Percentiles rank a stretch among this genome's conserved stretches.
These are phyloP conservation scores for Phyllosticta paracitricarpa DNA, from an alignment of 2,329 filamentous ascomycete species.

Conservation along the genomic window DNA sequence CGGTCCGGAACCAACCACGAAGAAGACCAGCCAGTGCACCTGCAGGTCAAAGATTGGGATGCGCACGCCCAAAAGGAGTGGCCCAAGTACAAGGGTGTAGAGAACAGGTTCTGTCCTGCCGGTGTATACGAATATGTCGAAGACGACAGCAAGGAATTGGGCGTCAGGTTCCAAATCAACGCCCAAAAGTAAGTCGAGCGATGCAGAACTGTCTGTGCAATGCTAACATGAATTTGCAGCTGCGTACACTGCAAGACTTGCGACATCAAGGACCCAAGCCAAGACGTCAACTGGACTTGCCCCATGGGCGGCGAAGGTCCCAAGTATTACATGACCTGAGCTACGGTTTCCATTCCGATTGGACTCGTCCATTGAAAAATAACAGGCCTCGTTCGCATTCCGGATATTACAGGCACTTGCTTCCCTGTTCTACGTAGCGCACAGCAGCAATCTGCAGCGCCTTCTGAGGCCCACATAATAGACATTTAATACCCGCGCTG, in stretches of 20 bases:
- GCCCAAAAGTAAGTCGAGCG: conserved; percentile 71
- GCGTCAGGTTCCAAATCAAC: conserved; percentile 96
- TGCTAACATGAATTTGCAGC: conserved; percentile 38
- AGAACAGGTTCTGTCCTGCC: conserved; percentile 94
- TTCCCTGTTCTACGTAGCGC: neutral
- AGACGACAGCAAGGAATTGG: conserved; percentile 73
- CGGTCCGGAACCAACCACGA: conserved; percentile 97
- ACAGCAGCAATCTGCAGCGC: neutral
- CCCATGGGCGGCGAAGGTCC: conserved; percentile 79
- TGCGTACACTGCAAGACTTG: conserved; percentile 99
- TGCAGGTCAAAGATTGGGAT: conserved; percentile 94
- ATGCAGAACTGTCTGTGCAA: neutral
- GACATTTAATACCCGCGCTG: neutral
- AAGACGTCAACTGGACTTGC: conserved; percentile 89
- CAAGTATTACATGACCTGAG: conserved; percentile 52
- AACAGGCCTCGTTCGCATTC: neutral
- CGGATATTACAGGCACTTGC: neutral
- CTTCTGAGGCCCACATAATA: neutral
- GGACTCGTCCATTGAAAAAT: neutral
- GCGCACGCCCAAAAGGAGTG: conserved; percentile 74
- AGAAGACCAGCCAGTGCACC: conserved; percentile 93
- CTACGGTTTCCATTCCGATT: neutral
- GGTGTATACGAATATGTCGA: conserved; percentile 98
- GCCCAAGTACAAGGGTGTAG: conserved; percentile 80
- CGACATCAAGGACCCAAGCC: conserved; percentile 93